Percentiles rank a stretch among this genome's conserved stretches.
Evolutionary conservation across 805 yeast genomes (phyloP).

Genomic region (Torulaspora indica): DNA sequence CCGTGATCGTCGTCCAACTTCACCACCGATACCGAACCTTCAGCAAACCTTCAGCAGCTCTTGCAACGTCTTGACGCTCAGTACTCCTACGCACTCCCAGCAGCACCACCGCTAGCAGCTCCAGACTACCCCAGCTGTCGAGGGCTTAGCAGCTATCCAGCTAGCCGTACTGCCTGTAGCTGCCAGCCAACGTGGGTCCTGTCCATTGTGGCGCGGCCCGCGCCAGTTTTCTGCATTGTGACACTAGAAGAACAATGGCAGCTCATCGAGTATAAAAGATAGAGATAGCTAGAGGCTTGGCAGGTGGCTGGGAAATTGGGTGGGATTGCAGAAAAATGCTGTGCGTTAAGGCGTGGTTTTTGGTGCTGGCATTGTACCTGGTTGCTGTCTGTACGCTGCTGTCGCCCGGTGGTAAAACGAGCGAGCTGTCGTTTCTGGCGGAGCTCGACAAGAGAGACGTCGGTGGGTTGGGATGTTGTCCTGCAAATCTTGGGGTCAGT

Average conservation of each 20-base stretch:
- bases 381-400: slow-evolving; percentile 9
- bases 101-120: no score
- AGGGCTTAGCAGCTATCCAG: no score
- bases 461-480: not conserved
- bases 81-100: no score
- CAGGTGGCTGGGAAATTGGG: not conserved
- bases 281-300: not conserved
- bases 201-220: slow-evolving; percentile 1
- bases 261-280: not conserved
- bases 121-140: no score
- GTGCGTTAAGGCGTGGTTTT: slow-evolving; percentile 7
- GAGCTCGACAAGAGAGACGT: slow-evolving; percentile 5
- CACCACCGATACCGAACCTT: no score
- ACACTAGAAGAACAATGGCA: not conserved
- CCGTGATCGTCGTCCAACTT: no score
- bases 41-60: no score
- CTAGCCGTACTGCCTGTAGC: not conserved
- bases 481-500: slow-evolving; percentile 15
- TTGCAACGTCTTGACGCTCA: no score
- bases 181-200: slow-evolving; percentile 1
- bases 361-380: slow-evolving; percentile 10
- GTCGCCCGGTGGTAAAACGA: slow-evolving; percentile 5
- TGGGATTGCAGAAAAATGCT: not conserved
- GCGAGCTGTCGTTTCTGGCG: slow-evolving; percentile 7
- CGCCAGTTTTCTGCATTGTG: not conserved